Evolutionary conservation across 441 rosid species (phyloP).

Genomic region (Kokia cookei): DNA sequence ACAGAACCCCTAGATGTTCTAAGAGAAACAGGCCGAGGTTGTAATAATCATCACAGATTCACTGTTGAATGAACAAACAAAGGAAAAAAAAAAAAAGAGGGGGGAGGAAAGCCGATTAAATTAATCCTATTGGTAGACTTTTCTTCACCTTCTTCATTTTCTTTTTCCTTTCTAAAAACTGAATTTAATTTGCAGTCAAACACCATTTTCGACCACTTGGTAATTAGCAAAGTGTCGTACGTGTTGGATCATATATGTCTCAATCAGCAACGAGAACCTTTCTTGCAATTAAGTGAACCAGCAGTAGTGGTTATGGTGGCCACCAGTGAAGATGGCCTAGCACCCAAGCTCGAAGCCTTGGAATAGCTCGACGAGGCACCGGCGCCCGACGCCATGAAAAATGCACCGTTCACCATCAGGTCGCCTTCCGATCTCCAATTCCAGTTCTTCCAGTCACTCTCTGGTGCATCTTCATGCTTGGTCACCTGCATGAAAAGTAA

Average conservation of each 20-base stretch:
- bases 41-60: conserved; percentile 22
- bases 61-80: neutral
- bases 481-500: conserved; percentile 33
- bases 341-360: conserved; percentile 60
- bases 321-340: conserved; percentile 57
- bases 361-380: conserved; percentile 66
- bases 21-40: conserved; percentile 59
- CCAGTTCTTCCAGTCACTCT: conserved; percentile 53
- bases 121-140: neutral
- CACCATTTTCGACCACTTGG: conserved; percentile 1
- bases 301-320: conserved; percentile 41
- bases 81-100: neutral
- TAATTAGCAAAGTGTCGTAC: neutral
- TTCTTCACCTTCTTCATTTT: conserved; percentile 6
- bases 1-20: conserved; percentile 24
- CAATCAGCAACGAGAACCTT: conserved; percentile 51
- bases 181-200: neutral
- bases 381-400: conserved; percentile 52
- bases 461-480: conserved; percentile 63
- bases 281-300: conserved; percentile 53
- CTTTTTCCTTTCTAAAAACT: neutral
- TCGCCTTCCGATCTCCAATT: conserved; percentile 76
- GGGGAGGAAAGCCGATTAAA: conserved; percentile 9
- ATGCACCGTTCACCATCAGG: conserved; percentile 57
- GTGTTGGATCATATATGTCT: conserved; percentile 4